Base-by-base conservation (phyloP, 2,329 filamentous ascomycete species). In the Penicillium sp. region DNA sequence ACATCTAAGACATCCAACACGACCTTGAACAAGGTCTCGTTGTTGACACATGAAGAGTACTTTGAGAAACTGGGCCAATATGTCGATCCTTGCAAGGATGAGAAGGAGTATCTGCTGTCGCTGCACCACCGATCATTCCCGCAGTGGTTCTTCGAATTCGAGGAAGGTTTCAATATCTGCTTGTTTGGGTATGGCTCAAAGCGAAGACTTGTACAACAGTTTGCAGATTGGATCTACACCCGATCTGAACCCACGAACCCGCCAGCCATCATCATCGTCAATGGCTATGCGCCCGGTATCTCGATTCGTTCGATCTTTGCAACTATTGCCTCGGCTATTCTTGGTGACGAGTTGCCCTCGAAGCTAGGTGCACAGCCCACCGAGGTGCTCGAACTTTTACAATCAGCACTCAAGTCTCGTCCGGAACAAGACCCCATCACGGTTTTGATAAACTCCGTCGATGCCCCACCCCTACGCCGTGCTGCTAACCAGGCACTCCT, bases 131-230 rank as follows among this genome's bases (percentile, higher is more conserved):
- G 89, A 56, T 91, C 89, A 0, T 97, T 96, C 70, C 83, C 88
- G 1, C 94, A 97, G 70, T 99, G 94, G 94, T 77, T 83, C 0
- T 97, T 97, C 70, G 94, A 99, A 77, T 82, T 97, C 14, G 81
- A 86, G 5, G 86, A 96, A 70, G 87, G 87, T 19, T 97, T 96
- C 78, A 92, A 90, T 66, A 79, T 97, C 48, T 96, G 94, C 69
- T 77, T 97, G 0, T 97, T 95, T 70, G 94, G 94, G 26, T 96
- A 91, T 70, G 94, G 94, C 1, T 96, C 92, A 2, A 99, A 99
- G 74, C 83, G 90, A 29, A 76, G 79, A 3, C 82, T 97, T 1
- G 79, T 93, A 9, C 85, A 87, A 55, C 81, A 83, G 39, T 95
- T 96, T 70, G 92, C 91, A 0, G 83, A 85, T 52, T 84, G 90